Conservation (phyloP, 495 filamentous ascomycete genomes). For the Cudoniella acicularis region DNA sequence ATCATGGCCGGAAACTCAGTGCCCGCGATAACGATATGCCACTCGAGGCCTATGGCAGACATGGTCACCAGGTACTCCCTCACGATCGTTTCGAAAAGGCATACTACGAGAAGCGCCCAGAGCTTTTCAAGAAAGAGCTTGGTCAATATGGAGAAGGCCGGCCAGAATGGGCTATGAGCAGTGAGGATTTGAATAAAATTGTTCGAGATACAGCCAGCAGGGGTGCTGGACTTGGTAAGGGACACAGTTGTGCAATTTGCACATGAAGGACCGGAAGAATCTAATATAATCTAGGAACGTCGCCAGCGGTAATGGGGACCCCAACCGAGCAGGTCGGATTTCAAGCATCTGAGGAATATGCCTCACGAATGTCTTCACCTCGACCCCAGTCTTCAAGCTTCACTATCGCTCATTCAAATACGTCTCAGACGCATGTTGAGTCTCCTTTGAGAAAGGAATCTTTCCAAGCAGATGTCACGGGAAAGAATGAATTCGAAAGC, state of each 20-base stretch:
- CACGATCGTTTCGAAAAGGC: conserved; percentile 77
- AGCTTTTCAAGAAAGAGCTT: conserved; percentile 68
- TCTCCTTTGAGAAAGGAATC: conserved; percentile 36
- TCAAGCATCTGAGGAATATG: conserved; percentile 74
- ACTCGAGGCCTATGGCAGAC: conserved; percentile 48
- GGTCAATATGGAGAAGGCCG: conserved; percentile 57
- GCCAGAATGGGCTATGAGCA: conserved; percentile 83
- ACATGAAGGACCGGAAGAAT: conserved; percentile 14
- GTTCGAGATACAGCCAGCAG: conserved; percentile 67
- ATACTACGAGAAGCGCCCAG: conserved; percentile 88
- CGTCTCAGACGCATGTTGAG: conserved; percentile 46
- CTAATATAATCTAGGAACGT: conserved; percentile 42
- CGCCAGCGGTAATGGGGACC: conserved; percentile 50
- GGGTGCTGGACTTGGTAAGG: conserved; percentile 57
- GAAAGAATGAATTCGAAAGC: conserved; percentile 25
- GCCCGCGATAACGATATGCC: conserved; percentile 39
- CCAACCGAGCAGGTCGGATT: conserved; percentile 79
- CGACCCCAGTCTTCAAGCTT: conserved; percentile 44
- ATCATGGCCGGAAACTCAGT: conserved; percentile 61
- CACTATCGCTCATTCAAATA: conserved; percentile 32
- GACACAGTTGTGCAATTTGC: conserved; percentile 35
- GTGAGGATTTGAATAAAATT: conserved; percentile 86
- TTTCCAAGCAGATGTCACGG: conserved; percentile 38
- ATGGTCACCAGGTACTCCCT: conserved; percentile 69
- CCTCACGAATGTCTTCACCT: conserved; percentile 65